These are phyloP conservation scores for Rutstroemia sp. DNA, from an alignment of 2,329 filamentous ascomycete species.

Conservation along the genomic window DNA sequence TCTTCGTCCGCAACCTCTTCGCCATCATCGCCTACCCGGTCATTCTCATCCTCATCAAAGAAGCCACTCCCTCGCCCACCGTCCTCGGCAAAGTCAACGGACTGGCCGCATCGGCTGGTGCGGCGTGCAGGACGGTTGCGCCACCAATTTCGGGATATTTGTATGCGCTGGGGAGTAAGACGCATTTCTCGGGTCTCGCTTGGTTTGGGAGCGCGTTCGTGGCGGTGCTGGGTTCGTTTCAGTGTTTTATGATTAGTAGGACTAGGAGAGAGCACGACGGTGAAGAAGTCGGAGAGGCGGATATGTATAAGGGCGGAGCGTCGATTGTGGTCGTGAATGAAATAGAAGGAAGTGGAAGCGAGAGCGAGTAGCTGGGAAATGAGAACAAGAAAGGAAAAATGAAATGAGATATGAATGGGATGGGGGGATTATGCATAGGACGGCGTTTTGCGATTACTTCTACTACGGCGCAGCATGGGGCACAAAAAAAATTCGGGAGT, in stretches of 20 bases:
- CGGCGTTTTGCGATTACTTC: too few relatives aligned
- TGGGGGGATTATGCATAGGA: too few relatives aligned
- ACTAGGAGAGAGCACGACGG: conserved; percentile 8
- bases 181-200: conserved; percentile 52
- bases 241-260: conserved; percentile 42
- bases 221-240: conserved; percentile 48
- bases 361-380: neutral
- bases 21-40: conserved; percentile 58
- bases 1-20: conserved; percentile 47
- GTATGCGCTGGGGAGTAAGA: conserved; percentile 51
- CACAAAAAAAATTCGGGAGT: too few relatives aligned
- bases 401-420: too few relatives aligned
- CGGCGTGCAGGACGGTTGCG: conserved; percentile 59
- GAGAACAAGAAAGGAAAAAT: neutral
- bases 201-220: conserved; percentile 56
- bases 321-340: neutral
- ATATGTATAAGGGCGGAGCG: neutral
- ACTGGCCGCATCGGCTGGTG: conserved; percentile 56
- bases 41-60: conserved; percentile 60
- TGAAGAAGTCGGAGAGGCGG: conserved; percentile 3
- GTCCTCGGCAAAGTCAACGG: conserved; percentile 60
- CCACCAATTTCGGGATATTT: conserved; percentile 57
- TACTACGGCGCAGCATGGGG: too few relatives aligned
- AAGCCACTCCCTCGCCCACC: conserved; percentile 49
- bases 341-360: neutral